These are phyloP conservation scores for Globisporangium megalacanthum DNA, from an alignment of 352 stramenopile species.

Conservation along the genomic window DNA sequence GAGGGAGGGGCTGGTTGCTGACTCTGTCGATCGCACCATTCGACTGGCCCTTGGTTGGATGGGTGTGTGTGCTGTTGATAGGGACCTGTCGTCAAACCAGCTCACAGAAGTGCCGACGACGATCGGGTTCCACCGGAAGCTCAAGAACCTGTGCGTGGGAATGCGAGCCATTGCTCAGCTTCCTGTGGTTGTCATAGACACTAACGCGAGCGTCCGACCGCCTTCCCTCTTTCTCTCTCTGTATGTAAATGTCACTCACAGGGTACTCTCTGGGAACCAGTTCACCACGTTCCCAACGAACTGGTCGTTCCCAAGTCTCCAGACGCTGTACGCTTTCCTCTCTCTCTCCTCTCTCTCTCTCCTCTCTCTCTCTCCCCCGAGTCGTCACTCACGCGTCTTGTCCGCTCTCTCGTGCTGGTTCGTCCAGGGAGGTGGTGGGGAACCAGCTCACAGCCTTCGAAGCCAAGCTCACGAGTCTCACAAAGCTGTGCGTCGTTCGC, in stretches of 20 bases:
- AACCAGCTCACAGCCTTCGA: conserved; percentile 5
- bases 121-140: conserved; percentile 3
- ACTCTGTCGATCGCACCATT: neutral
- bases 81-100: neutral
- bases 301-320: neutral
- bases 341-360: neutral
- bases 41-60: neutral
- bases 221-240: neutral
- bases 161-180: neutral
- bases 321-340: neutral
- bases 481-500: neutral
- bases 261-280: conserved; percentile 2
- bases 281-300: conserved; percentile 4
- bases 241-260: neutral
- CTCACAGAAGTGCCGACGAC: neutral
- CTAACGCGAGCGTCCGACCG: too few relatives aligned
- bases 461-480: neutral
- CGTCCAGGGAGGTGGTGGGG: neutral
- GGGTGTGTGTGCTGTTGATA: neutral
- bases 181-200: too few relatives aligned
- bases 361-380: neutral
- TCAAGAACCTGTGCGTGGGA: conserved; percentile 6
- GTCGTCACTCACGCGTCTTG: neutral
- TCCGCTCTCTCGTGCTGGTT: neutral
- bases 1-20: too few relatives aligned